Conservation (phyloP, 306 rosid genomes). For the Rosa chinensis region DNA sequence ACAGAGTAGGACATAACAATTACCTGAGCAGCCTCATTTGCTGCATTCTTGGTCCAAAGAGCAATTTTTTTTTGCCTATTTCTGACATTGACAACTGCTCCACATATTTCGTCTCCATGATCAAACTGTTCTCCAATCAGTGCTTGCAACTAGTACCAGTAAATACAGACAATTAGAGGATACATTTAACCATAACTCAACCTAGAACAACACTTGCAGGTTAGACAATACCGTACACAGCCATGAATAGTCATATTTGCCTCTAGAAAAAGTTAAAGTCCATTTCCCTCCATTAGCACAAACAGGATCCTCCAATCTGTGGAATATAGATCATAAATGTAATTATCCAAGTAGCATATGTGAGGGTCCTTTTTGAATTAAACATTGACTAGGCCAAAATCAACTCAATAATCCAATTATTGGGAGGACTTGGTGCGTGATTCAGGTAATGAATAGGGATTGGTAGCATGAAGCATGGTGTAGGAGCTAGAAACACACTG, state of each 20-base stretch:
- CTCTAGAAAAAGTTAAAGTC: constrained; percentile 41
- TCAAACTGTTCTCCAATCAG: constrained; percentile 96
- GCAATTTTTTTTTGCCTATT: constrained; percentile 50
- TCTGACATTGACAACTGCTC: constrained; percentile 89
- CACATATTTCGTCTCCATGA: constrained; percentile 90
- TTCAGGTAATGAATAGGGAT: no score
- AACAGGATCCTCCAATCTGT: constrained; percentile 87
- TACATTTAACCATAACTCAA: not conserved
- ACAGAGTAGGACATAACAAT: no score
- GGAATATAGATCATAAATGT: no score
- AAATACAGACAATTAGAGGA: constrained; percentile 17
- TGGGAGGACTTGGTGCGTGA: no score
- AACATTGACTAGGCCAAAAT: no score
- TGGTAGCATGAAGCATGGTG: no score
- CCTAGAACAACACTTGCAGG: not conserved
- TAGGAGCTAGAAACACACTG: no score
- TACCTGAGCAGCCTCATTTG: constrained; percentile 39
- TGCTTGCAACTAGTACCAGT: constrained; percentile 63
- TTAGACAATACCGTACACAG: constrained; percentile 60
- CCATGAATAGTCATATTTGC: constrained; percentile 78
- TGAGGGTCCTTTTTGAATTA: no score
- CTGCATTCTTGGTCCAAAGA: constrained; percentile 85
- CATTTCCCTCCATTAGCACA: constrained; percentile 90
- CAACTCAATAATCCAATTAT: no score
- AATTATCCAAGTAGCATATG: no score